phyloP scores from a whole-genome alignment of 495 filamentous ascomycete genomes.

The Lentithecium fluviatile region DNA sequence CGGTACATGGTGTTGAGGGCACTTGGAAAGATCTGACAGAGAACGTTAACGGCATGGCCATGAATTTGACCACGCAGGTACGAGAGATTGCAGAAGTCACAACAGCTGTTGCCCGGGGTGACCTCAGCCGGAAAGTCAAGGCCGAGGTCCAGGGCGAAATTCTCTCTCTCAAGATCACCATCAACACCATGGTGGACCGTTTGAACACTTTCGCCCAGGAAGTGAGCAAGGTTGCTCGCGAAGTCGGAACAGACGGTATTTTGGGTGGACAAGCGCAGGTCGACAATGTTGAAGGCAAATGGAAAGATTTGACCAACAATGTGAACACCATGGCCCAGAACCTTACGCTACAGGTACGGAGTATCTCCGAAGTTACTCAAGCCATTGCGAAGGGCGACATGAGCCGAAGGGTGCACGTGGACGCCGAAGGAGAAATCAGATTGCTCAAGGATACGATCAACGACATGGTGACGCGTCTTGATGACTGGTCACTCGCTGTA shows the following conservation, averaged over 20 bases:
- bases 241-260: constrained; percentile 96
- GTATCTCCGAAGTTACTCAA: constrained; percentile 95
- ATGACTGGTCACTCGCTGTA: constrained; percentile 94
- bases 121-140: constrained; percentile 92
- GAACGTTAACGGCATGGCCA: constrained; percentile 98
- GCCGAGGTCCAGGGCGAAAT: constrained; percentile 98
- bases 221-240: constrained; percentile 96
- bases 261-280: constrained; percentile 95
- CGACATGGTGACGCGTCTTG: constrained; percentile 96
- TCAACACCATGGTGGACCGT: constrained; percentile 99
- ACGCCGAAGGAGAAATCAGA: constrained; percentile 92
- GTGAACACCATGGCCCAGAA: constrained; percentile 95
- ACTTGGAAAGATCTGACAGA: constrained; percentile 97
- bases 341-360: constrained; percentile 89
- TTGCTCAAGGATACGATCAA: constrained; percentile 97
- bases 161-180: constrained; percentile 89
- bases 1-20: constrained; percentile 94
- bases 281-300: constrained; percentile 97
- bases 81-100: constrained; percentile 98
- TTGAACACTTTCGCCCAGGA: constrained; percentile 96
- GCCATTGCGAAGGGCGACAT: constrained; percentile 94
- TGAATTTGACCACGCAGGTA: constrained; percentile 96
- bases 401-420: constrained; percentile 93
- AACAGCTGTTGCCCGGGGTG: constrained; percentile 90
- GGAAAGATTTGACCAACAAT: constrained; percentile 98